A percentile compares a stretch with the other conserved stretches of the same genome.
Conservation (phyloP, 2,329 filamentous ascomycete species). For the Pestalotiopsis sp. region DNA sequence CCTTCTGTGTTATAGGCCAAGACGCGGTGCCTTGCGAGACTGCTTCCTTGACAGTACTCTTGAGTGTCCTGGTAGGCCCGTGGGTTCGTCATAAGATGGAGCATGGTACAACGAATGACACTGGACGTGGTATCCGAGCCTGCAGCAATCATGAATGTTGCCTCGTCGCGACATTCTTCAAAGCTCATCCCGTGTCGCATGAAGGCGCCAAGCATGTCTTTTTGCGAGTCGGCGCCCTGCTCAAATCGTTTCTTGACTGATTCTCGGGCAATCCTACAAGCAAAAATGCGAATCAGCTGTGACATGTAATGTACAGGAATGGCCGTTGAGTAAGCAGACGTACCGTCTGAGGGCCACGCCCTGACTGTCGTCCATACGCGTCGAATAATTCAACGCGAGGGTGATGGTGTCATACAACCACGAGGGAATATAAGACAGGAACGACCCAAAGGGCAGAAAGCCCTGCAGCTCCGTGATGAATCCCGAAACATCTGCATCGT, state of each 20-base stretch:
- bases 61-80: slow-evolving; percentile 43
- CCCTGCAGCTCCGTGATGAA: slow-evolving; percentile 16
- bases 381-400: not conserved
- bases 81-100: slow-evolving; percentile 50
- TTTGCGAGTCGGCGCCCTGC: slow-evolving; percentile 1
- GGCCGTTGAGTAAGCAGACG: not conserved
- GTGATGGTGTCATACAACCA: not conserved
- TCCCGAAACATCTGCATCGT: slow-evolving; percentile 20
- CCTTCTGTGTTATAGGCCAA: slow-evolving; percentile 27
- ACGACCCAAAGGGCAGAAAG: not conserved
- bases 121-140: slow-evolving; percentile 55
- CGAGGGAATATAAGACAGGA: not conserved
- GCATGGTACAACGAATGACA: slow-evolving; percentile 46
- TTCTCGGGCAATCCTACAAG: not conserved
- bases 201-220: slow-evolving; percentile 28
- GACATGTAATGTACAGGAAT: not conserved
- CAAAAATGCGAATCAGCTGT: not conserved
- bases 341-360: not conserved
- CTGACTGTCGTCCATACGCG: not conserved
- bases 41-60: slow-evolving; percentile 44
- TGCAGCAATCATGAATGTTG: slow-evolving; percentile 28
- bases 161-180: slow-evolving; percentile 31
- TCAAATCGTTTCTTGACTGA: slow-evolving; percentile 6
- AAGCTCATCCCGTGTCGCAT: slow-evolving; percentile 32
- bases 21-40: slow-evolving; percentile 33